These are phyloP conservation scores for Xylona heveae DNA, from an alignment of 495 filamentous ascomycete genomes.

Conservation along the genomic window DNA sequence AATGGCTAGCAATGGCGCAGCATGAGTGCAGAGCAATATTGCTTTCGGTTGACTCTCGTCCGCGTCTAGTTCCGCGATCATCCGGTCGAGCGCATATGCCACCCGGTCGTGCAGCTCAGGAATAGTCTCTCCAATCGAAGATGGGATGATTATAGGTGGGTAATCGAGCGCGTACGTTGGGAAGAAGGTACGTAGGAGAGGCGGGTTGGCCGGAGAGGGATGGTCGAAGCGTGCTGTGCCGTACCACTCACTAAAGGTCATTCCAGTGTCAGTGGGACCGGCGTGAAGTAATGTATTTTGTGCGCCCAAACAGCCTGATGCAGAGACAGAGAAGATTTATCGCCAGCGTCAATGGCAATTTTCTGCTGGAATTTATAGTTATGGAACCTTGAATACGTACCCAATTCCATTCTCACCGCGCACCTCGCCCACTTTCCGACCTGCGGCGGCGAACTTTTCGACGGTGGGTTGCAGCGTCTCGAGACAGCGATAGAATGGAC, in stretches of 20 bases:
- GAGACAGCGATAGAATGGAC: conserved; percentile 80
- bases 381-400: conserved; percentile 17
- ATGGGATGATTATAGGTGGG: conserved; percentile 38
- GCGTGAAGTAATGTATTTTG: too few species aligned
- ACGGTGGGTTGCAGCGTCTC: conserved; percentile 64
- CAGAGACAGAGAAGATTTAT: not conserved
- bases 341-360: not conserved
- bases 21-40: conserved; percentile 75
- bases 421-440: conserved; percentile 23
- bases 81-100: conserved; percentile 40
- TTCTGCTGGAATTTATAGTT: not conserved
- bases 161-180: conserved; percentile 28
- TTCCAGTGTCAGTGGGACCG: too few species aligned
- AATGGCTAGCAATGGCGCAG: conserved; percentile 66
- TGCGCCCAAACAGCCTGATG: not conserved
- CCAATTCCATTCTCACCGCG: conserved; percentile 57
- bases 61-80: conserved; percentile 51
- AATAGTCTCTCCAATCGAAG: conserved; percentile 53
- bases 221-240: conserved; percentile 63
- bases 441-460: conserved; percentile 23
- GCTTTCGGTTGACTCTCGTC: conserved; percentile 30
- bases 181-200: conserved; percentile 40
- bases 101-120: conserved; percentile 58
- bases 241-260: conserved; percentile 57
- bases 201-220: conserved; percentile 44